A percentile compares a stretch with the other conserved stretches of the same genome.
These are phyloP conservation scores for Casaregolazyma suthepensis DNA, from an alignment of 1,139 yeast genomes.

Conservation along the genomic window DNA sequence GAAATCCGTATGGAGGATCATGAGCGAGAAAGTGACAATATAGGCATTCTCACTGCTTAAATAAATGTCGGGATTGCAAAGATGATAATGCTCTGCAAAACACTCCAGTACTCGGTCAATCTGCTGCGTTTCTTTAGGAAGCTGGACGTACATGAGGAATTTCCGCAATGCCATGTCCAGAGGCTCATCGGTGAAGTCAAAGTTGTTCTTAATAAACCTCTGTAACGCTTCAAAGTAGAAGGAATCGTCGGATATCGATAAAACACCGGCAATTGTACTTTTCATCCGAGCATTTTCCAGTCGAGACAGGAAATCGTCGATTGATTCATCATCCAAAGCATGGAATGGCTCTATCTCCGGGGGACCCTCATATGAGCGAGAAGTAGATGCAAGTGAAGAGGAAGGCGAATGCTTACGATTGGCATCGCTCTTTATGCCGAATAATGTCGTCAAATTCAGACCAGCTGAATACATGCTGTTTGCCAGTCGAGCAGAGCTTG, in stretches of 20 bases:
- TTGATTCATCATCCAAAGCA: conserved; percentile 28
- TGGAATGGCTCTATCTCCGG: conserved; percentile 5
- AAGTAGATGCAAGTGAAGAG: conserved; percentile 2
- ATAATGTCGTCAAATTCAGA: conserved; percentile 2
- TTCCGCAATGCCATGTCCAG: conserved; percentile 57
- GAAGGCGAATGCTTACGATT: conserved; percentile 4
- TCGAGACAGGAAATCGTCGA: conserved; percentile 33
- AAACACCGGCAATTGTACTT: conserved; percentile 35
- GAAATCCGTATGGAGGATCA: conserved; percentile 64
- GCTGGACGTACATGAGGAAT: conserved; percentile 47
- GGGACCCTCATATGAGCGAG: conserved; percentile 1
- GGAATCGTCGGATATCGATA: conserved; percentile 34
- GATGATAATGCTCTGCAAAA: conserved; percentile 45
- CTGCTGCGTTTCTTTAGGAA: conserved; percentile 67
- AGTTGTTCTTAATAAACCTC: conserved; percentile 33
- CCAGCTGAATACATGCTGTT: conserved; percentile 1
- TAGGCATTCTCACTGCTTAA: conserved; percentile 46
- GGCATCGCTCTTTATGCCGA: conserved; percentile 8
- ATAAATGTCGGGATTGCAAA: conserved; percentile 37
- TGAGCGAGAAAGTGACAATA: conserved; percentile 51
- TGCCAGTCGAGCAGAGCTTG: not conserved
- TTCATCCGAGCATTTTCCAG: conserved; percentile 32
- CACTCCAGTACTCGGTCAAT: conserved; percentile 57
- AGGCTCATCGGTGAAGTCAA: conserved; percentile 48
- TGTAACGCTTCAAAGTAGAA: conserved; percentile 37